Evolutionary conservation across 805 yeast species (phyloP).

Genomic region (Yamadazyma paraphyllophila): DNA sequence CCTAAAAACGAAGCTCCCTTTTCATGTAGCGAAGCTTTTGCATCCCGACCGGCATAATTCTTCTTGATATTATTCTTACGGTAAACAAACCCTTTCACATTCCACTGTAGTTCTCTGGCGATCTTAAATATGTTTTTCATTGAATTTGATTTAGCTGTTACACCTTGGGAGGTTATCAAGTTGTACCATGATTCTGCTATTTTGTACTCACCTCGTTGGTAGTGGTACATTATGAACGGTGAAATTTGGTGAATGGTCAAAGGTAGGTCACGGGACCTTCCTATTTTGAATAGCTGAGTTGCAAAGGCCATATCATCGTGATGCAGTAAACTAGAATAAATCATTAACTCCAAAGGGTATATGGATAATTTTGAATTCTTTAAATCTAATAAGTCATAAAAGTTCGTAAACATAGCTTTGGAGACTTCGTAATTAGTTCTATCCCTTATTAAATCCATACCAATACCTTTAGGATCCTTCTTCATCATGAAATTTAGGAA

Average conservation of each 20-base stretch:
- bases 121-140: slow-evolving; percentile 29
- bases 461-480: slow-evolving; percentile 16
- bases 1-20: slow-evolving; percentile 18
- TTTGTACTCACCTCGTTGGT: slow-evolving; percentile 25
- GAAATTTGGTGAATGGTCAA: slow-evolving; percentile 38
- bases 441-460: slow-evolving; percentile 17
- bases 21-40: slow-evolving; percentile 15
- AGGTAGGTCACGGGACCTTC: slow-evolving; percentile 27
- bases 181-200: slow-evolving; percentile 39
- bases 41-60: slow-evolving; percentile 21
- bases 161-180: slow-evolving; percentile 30
- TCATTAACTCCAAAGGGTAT: slow-evolving; percentile 28
- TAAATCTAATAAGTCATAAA: slow-evolving; percentile 16
- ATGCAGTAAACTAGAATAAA: slow-evolving; percentile 26
- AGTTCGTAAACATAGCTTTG: slow-evolving; percentile 25
- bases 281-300: slow-evolving; percentile 23
- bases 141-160: slow-evolving; percentile 25
- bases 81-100: slow-evolving; percentile 32
- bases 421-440: slow-evolving; percentile 23
- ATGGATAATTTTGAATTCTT: slow-evolving; percentile 15
- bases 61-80: slow-evolving; percentile 22
- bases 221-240: slow-evolving; percentile 39
- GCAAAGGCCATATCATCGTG: slow-evolving; percentile 38
- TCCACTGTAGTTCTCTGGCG: slow-evolving; percentile 37
- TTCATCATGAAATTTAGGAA: slow-evolving; percentile 27